Evolutionary conservation across 257 asterid genomes (phyloP).

Genomic region (Sherardia arvensis): DNA sequence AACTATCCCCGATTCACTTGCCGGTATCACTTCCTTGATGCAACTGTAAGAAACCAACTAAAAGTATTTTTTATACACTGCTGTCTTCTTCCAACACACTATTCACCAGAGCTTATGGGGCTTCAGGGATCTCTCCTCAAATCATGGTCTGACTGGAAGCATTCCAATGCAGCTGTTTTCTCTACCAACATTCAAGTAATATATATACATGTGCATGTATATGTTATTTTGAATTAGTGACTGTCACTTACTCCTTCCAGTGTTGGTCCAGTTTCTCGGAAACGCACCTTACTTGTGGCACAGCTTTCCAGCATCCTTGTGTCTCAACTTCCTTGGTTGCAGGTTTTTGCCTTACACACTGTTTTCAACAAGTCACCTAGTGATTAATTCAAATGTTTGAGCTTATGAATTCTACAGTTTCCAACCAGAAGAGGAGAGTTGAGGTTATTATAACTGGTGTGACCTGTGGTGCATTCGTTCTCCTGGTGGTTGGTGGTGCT

Average conservation of each 20-base stretch:
- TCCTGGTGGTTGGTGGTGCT: slow-evolving; percentile 53
- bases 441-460: slow-evolving; percentile 41
- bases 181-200: slow-evolving; percentile 56
- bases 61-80: no score
- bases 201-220: no score
- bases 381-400: not conserved
- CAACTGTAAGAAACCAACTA: slow-evolving; percentile 43
- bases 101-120: not conserved
- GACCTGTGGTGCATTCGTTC: slow-evolving; percentile 50
- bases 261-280: slow-evolving; percentile 54
- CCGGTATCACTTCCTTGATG: slow-evolving; percentile 36
- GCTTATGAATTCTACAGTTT: slow-evolving; percentile 29
- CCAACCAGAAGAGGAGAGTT: slow-evolving; percentile 46
- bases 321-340: slow-evolving; percentile 48
- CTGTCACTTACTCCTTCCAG: not conserved
- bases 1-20: slow-evolving; percentile 50
- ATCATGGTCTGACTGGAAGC: slow-evolving; percentile 54
- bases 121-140: slow-evolving; percentile 77
- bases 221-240: not conserved
- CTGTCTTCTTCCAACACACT: not conserved
- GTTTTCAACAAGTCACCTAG: not conserved
- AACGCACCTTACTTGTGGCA: slow-evolving; percentile 60
- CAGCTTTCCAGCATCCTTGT: slow-evolving; percentile 57
- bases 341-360: slow-evolving; percentile 24
- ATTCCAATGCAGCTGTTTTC: slow-evolving; percentile 54